phyloP scores from a whole-genome alignment of 2,329 filamentous ascomycete species.

The Pleurostoma richardsiae region DNA sequence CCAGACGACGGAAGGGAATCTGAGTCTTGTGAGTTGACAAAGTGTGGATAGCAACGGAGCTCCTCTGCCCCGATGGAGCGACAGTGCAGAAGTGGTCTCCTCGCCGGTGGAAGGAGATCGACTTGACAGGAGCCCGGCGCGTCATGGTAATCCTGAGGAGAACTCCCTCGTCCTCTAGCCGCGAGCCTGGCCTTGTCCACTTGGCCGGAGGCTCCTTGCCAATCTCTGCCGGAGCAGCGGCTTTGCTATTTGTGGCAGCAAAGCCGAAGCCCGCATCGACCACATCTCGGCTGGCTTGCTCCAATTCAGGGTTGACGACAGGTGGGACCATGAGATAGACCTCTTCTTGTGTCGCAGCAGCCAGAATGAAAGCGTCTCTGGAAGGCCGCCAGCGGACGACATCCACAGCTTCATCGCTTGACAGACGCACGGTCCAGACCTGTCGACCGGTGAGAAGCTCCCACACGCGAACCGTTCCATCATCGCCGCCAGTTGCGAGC shows the following conservation, averaged over 20 bases:
- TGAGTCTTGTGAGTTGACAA: slow-evolving; percentile 93
- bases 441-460: slow-evolving; percentile 81
- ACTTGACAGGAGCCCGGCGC: slow-evolving; percentile 68
- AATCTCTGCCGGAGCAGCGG: slow-evolving; percentile 42
- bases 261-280: slow-evolving; percentile 92
- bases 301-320: slow-evolving; percentile 65
- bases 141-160: slow-evolving; percentile 71
- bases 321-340: slow-evolving; percentile 80
- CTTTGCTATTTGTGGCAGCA: slow-evolving; percentile 56
- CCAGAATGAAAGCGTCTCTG: slow-evolving; percentile 74
- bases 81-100: slow-evolving; percentile 95
- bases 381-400: slow-evolving; percentile 85
- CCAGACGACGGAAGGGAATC: slow-evolving; percentile 76
- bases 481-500: slow-evolving; percentile 89
- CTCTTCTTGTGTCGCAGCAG: slow-evolving; percentile 78
- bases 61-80: slow-evolving; percentile 71
- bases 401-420: slow-evolving; percentile 74
- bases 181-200: slow-evolving; percentile 74
- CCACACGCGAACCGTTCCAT: slow-evolving; percentile 90
- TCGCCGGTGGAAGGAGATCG: slow-evolving; percentile 86
- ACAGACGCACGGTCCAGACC: slow-evolving; percentile 78
- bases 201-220: slow-evolving; percentile 73
- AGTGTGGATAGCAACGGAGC: slow-evolving; percentile 89
- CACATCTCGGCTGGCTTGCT: slow-evolving; percentile 68
- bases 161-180: slow-evolving; percentile 73